Conservation (phyloP, 2,329 filamentous ascomycete species). For the Coniochaeta sp. region DNA sequence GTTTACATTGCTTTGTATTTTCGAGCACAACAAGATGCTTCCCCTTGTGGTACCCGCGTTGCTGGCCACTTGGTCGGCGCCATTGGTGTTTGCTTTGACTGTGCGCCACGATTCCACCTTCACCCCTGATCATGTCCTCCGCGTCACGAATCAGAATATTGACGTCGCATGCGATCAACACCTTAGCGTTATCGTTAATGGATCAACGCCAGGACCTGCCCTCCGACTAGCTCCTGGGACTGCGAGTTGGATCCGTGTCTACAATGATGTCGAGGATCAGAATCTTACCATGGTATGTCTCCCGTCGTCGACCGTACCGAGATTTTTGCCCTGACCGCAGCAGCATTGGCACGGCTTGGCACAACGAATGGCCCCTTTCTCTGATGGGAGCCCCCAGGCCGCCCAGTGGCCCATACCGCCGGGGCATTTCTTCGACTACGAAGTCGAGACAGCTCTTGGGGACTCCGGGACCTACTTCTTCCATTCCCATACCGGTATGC, state of each 20-base stretch:
- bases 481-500: conserved; percentile 59
- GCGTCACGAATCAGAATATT: conserved; percentile 32
- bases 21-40: neutral
- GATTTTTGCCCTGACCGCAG: neutral
- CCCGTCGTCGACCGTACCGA: neutral
- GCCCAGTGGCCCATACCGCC: conserved; percentile 61
- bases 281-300: conserved; percentile 49
- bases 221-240: conserved; percentile 36
- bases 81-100: neutral
- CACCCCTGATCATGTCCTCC: conserved; percentile 37
- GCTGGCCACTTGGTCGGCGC: neutral
- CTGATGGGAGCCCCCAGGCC: conserved; percentile 53
- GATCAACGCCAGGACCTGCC: conserved; percentile 42
- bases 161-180: conserved; percentile 33
- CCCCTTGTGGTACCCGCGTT: neutral
- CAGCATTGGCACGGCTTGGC: conserved; percentile 64
- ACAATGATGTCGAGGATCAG: conserved; percentile 44
- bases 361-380: conserved; percentile 52
- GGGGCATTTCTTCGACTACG: conserved; percentile 59
- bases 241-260: conserved; percentile 49
- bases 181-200: conserved; percentile 40
- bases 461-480: conserved; percentile 61
- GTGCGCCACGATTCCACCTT: conserved; percentile 20
- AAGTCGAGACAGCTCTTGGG: conserved; percentile 43
- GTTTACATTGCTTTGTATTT: neutral